phyloP scores from a whole-genome alignment of 352 stramenopile species.

The Phytopythium boreale region DNA sequence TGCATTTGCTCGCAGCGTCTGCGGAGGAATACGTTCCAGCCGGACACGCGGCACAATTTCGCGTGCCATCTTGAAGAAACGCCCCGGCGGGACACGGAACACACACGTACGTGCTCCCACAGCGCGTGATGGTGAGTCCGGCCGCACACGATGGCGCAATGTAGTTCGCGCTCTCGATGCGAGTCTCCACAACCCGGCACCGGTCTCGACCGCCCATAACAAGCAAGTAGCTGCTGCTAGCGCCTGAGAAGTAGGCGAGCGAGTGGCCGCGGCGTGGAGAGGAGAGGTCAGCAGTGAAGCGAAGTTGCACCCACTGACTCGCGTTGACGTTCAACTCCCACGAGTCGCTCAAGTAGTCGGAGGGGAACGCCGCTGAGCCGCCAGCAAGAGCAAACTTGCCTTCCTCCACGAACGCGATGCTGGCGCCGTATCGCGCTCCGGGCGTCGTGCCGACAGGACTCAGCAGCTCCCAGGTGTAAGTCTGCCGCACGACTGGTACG shows the following conservation, averaged over 20 bases:
- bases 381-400: constrained; percentile 55
- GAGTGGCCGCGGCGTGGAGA: constrained; percentile 51
- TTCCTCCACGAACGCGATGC: constrained; percentile 52
- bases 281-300: constrained; percentile 44
- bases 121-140: constrained; percentile 57
- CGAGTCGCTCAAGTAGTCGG: constrained; percentile 63
- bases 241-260: constrained; percentile 36
- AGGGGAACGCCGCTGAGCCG: constrained; percentile 73
- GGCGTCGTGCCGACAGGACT: constrained; percentile 43
- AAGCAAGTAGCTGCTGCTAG: constrained; percentile 25
- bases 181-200: constrained; percentile 51
- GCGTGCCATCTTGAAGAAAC: constrained; percentile 54
- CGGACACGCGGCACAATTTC: constrained; percentile 42
- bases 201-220: constrained; percentile 66
- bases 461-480: constrained; percentile 57
- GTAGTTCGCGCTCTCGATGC: constrained; percentile 51
- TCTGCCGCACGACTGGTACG: constrained; percentile 34
- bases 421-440: constrained; percentile 52
- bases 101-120: constrained; percentile 55
- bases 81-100: constrained; percentile 52
- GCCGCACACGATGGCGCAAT: constrained; percentile 41
- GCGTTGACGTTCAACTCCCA: constrained; percentile 75
- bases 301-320: constrained; percentile 58
- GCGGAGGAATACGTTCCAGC: constrained; percentile 42
- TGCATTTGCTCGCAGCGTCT: constrained; percentile 37